Percentiles rank a stretch among this genome's conserved stretches.
phyloP scores from a whole-genome alignment of 83 land plant genomes.

The Thuja plicata region DNA sequence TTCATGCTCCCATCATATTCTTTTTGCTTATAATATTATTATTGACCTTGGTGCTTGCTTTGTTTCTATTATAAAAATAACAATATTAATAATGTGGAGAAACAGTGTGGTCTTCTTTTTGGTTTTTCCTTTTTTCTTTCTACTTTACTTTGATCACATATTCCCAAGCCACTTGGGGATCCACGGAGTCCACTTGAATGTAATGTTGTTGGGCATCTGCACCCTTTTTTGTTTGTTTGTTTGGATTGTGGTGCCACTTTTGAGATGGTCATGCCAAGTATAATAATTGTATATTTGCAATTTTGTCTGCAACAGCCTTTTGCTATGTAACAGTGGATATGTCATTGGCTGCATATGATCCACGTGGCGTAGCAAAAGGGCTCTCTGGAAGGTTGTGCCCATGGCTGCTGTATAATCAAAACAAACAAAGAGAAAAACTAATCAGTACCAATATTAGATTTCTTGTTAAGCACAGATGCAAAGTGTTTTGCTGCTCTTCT shows the following conservation, averaged over 20 bases:
- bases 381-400: slow-evolving; percentile 57
- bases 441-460: not conserved
- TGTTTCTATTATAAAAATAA: slow-evolving; percentile 9
- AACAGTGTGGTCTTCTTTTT: not conserved
- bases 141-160: slow-evolving; percentile 1
- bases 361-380: slow-evolving; percentile 42
- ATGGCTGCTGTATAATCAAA: slow-evolving; percentile 26
- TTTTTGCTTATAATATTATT: not conserved
- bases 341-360: slow-evolving; percentile 27
- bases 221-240: not conserved
- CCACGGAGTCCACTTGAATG: slow-evolving; percentile 5
- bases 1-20: not conserved
- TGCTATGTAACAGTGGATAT: slow-evolving; percentile 34
- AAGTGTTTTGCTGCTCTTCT: no score
- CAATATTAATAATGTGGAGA: slow-evolving; percentile 14
- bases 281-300: not conserved
- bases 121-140: not conserved
- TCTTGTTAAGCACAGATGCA: not conserved
- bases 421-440: not conserved
- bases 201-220: not conserved
- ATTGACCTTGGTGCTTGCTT: not conserved
- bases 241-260: not conserved
- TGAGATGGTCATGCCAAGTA: not conserved
- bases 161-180: not conserved
- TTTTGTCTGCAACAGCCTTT: not conserved